Evolutionary conservation across 805 yeast genomes (phyloP), one percentile per base, ranked within the genome.

Genomic region (Wickerhamiella vanderwaltii): DNA sequence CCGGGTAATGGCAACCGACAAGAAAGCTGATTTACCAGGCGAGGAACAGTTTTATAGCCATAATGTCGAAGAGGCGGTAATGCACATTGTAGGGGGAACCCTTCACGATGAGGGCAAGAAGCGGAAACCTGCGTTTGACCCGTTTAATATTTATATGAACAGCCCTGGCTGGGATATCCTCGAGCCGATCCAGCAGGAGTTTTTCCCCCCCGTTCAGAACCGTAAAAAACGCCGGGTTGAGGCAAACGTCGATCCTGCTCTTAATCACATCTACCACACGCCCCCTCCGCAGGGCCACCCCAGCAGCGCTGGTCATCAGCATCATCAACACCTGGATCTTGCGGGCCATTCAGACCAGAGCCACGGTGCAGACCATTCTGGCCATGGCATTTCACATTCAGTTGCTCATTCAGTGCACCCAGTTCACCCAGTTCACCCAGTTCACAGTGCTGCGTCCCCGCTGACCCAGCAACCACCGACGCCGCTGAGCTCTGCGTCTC

Each of bases 21-120:
- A n/a, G n/a, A 33, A 33, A n/a, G 3, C 25, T 9, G 36, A 33
- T 20, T 17, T 33, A 20, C 3, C 36, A 25, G 15, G 26, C 12
- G 36, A 33, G 12, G 40, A 37, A 17, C 33, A 28, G 33, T 38
- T 38, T 24, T 38, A 38, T 25, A 16, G 35, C 12, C 30, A 29
- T 7, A 32, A 26, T 11, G 91, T 79, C 2, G 91, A 79, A 52
- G 91, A 81, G 13, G 91, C 86, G 0, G 86, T 81, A 13, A 67
- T 80, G 73, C 69, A 72, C 43, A 72, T 73, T 50, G 88, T 79
- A 11, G 84, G 80, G 15, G 80, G 78, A 5, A 70, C 77, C 1
- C 58, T 78, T 31, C 73, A 66, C 13, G 57, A 61, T 37, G 51
- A 59, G 48, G 28, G 42, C n/a, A 44, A 48, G 28, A 15, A 70